Evolutionary conservation across 2,329 filamentous ascomycete species (phyloP).

Genomic region (Thermothelomyces thermophilus): DNA sequence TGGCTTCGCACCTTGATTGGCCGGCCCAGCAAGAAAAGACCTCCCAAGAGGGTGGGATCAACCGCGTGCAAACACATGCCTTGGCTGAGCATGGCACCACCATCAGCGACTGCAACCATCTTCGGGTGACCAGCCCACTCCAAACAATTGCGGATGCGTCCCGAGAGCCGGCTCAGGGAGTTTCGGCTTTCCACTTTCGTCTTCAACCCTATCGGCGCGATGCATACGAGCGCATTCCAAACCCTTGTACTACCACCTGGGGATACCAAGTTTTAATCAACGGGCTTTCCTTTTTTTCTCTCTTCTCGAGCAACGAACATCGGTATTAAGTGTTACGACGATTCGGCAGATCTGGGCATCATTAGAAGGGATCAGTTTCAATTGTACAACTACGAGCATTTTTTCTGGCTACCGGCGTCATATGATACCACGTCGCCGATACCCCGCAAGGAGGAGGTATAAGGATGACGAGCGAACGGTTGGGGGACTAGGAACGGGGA

Average conservation of each 20-base stretch:
- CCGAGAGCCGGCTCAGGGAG: conserved; percentile 23
- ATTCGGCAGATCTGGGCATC: conserved; percentile 10
- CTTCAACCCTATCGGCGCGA: conserved; percentile 9
- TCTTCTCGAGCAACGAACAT: conserved; percentile 20
- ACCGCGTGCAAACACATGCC: conserved; percentile 6
- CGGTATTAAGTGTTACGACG: conserved; percentile 17
- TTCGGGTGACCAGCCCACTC: not conserved
- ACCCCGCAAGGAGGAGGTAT: conserved; percentile 5
- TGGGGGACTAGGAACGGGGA: not conserved
- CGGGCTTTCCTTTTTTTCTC: conserved; percentile 14
- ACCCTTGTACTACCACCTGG: conserved; percentile 23
- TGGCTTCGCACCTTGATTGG: conserved; percentile 12
- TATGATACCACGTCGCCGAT: conserved; percentile 18
- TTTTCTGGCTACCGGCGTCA: conserved; percentile 15
- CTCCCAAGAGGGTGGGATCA: not conserved
- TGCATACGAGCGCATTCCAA: conserved; percentile 13
- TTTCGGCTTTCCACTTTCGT: conserved; percentile 14
- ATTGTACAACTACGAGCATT: conserved; percentile 18
- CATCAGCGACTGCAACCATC: conserved; percentile 9
- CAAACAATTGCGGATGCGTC: conserved; percentile 12
- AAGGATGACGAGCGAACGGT: conserved; percentile 2
- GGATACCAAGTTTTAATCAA: conserved; percentile 25
- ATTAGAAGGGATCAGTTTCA: conserved; percentile 2
- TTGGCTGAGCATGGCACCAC: conserved; percentile 3
- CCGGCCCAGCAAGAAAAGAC: conserved; percentile 1